A percentile compares a stretch with the other conserved stretches of the same genome.
phyloP scores from a whole-genome alignment of 441 rosid species.

The Syzygium syzygioides region DNA sequence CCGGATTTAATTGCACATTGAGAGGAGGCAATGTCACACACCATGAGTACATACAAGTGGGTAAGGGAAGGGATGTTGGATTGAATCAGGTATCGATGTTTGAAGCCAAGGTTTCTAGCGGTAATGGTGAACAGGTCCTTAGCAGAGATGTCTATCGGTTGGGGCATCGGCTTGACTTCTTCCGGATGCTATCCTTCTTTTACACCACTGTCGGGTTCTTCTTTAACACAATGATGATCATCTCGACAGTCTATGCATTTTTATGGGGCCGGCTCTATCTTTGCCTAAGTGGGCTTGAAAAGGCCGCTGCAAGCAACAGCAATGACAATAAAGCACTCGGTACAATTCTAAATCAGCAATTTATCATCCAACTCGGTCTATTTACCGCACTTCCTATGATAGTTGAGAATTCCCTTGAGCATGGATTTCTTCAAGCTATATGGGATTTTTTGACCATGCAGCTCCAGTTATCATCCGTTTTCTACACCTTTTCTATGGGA shows the following conservation, averaged over 20 bases:
- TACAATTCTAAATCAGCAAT: conserved; percentile 76
- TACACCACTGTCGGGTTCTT: conserved; percentile 64
- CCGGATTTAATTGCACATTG: conserved; percentile 82
- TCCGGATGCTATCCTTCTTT: conserved; percentile 83
- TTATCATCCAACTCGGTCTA: conserved; percentile 84
- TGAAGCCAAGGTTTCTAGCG: conserved; percentile 89
- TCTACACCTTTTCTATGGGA: conserved; percentile 94
- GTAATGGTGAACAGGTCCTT: conserved; percentile 84
- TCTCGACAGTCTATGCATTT: conserved; percentile 66
- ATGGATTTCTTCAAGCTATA: conserved; percentile 74
- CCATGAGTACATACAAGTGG: conserved; percentile 88
- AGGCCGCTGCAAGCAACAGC: conserved; percentile 28
- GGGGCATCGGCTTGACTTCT: conserved; percentile 85
- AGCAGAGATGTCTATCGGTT: conserved; percentile 87
- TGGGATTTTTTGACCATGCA: conserved; percentile 89
- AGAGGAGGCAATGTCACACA: conserved; percentile 93
- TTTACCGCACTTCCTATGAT: conserved; percentile 93
- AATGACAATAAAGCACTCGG: conserved; percentile 59
- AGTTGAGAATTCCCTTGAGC: conserved; percentile 86
- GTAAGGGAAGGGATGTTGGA: conserved; percentile 95
- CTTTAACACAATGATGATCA: conserved; percentile 64
- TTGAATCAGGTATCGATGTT: conserved; percentile 83
- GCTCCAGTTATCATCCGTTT: conserved; percentile 85
- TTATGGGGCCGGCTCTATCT: conserved; percentile 87
- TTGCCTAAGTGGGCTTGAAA: conserved; percentile 83